Percentiles rank a stretch among this genome's conserved stretches.
Evolutionary conservation across 805 yeast species (phyloP).

Genomic region (Myxozyma sirexii): DNA sequence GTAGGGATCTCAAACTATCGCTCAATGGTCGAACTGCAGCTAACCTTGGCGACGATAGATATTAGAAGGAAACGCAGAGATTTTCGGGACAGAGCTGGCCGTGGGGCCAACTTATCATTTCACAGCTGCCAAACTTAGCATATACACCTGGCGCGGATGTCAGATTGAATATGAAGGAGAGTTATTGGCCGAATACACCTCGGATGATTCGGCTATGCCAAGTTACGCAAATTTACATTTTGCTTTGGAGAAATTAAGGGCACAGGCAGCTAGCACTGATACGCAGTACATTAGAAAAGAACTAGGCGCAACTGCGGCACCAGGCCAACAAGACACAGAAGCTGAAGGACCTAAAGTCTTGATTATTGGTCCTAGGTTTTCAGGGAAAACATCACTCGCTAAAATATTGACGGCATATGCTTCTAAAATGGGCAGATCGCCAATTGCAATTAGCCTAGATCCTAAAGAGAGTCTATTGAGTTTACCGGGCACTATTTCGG

Average conservation of each 20-base stretch:
- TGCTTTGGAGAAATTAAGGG: slow-evolving; percentile 63
- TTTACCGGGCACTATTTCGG: slow-evolving; percentile 77
- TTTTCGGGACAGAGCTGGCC: slow-evolving; percentile 91
- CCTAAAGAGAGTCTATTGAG: slow-evolving; percentile 71
- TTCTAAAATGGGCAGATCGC: slow-evolving; percentile 62
- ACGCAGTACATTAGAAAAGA: slow-evolving; percentile 8
- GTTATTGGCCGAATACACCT: slow-evolving; percentile 54
- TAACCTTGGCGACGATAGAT: too few relatives aligned
- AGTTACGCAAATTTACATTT: slow-evolving; percentile 71
- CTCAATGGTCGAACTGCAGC: too few relatives aligned
- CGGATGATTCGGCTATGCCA: slow-evolving; percentile 71
- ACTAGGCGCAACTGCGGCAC: background rate
- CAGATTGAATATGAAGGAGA: slow-evolving; percentile 52
- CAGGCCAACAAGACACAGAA: slow-evolving; percentile 17
- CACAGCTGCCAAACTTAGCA: slow-evolving; percentile 55
- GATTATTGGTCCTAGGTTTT: slow-evolving; percentile 67
- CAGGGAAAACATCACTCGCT: slow-evolving; percentile 79
- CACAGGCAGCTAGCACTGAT: slow-evolving; percentile 30
- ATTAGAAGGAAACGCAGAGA: slow-evolving; percentile 75
- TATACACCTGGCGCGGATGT: slow-evolving; percentile 70
- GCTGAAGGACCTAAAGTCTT: slow-evolving; percentile 57
- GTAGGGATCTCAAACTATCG: slow-evolving; percentile 37
- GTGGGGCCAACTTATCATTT: slow-evolving; percentile 63
- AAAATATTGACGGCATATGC: slow-evolving; percentile 77
- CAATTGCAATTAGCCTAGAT: slow-evolving; percentile 76